These are phyloP conservation scores for Candida oleophila DNA, from an alignment of 805 yeast species.

Conservation along the genomic window DNA sequence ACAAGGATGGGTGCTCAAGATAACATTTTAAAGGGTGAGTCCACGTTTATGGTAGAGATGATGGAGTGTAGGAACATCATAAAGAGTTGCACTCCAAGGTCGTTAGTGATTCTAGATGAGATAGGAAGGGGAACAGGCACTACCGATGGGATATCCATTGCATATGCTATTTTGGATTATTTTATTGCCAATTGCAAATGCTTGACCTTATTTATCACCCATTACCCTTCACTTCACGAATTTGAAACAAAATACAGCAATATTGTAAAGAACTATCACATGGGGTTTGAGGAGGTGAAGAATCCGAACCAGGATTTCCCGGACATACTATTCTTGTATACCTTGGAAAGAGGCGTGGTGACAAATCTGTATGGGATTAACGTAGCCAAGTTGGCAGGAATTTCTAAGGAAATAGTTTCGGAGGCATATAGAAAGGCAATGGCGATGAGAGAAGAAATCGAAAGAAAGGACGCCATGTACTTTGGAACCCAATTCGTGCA, in stretches of 20 bases:
- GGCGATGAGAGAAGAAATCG: slow-evolving; percentile 25
- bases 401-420: slow-evolving; percentile 47
- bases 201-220: slow-evolving; percentile 77
- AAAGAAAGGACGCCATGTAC: slow-evolving; percentile 7
- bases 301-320: slow-evolving; percentile 31
- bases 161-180: slow-evolving; percentile 67
- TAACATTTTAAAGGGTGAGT: slow-evolving; percentile 68
- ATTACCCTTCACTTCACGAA: slow-evolving; percentile 65
- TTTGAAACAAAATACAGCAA: slow-evolving; percentile 41
- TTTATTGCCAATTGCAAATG: slow-evolving; percentile 46
- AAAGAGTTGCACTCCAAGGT: slow-evolving; percentile 48
- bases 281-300: slow-evolving; percentile 59
- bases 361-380: slow-evolving; percentile 78
- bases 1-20: slow-evolving; percentile 88
- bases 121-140: slow-evolving; percentile 79
- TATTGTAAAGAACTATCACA: slow-evolving; percentile 59
- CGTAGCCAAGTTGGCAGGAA: slow-evolving; percentile 74
- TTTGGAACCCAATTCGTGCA: background rate
- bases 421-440: slow-evolving; percentile 43
- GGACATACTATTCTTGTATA: slow-evolving; percentile 39
- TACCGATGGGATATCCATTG: slow-evolving; percentile 78
- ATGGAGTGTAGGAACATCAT: slow-evolving; percentile 62
- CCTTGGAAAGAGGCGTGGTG: slow-evolving; percentile 35
- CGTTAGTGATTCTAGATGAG: slow-evolving; percentile 70
- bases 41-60: slow-evolving; percentile 82